Base-by-base conservation (phyloP, 345 rosid species). In the Abelmoschus esculentus region DNA sequence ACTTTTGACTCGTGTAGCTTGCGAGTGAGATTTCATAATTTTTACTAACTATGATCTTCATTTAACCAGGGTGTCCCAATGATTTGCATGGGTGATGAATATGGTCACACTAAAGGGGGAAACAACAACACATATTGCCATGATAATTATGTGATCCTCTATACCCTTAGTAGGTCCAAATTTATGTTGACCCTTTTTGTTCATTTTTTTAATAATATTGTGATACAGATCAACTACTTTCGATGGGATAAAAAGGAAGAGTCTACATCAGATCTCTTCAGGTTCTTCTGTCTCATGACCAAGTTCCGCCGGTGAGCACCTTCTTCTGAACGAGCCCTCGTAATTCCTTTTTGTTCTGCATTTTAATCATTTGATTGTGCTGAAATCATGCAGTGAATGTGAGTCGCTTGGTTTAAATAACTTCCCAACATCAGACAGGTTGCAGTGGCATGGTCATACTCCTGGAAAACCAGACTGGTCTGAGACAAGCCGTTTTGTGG, bases 101-200 rank as follows among this genome's bases (percentile, higher is more conserved):
- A 91, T 81, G 98, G 98, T 44, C 98, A 91, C 77, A 89, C 97
- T 5, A 93, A 93, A 85, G 91, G 89, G 12, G 98, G 98, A 68
- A 91, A 93, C 89, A 93, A 89, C 86, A 93, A 91, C 70, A 86
- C 96, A 1, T 93, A 93, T 79, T 93, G 97, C 83, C 98, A 86
- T 73, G 97, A 93, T 81, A 91, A 93, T 80, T 76, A 85, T 86
- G 98, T 93, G 72, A 77, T 67, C 67, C 65, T 78, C 76, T 76
- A 55, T 59, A 18, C 73, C 68, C 47, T 53, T 29, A 50, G 28
- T n/a, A 14, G 56, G 19, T 60, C 70, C 52, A 40, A 59, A 40
- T 15, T 71, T 67, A 12, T 61, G 22, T 59, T 26, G 34, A 68
- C 61, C 7, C 60, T 22, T 8, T 26, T 69, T 14, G 63, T 67